Evolutionary conservation across 2,329 filamentous ascomycete genomes (phyloP), one percentile per base, ranked within the genome.

Genomic region (Cephalotrichum gorgonifer): DNA sequence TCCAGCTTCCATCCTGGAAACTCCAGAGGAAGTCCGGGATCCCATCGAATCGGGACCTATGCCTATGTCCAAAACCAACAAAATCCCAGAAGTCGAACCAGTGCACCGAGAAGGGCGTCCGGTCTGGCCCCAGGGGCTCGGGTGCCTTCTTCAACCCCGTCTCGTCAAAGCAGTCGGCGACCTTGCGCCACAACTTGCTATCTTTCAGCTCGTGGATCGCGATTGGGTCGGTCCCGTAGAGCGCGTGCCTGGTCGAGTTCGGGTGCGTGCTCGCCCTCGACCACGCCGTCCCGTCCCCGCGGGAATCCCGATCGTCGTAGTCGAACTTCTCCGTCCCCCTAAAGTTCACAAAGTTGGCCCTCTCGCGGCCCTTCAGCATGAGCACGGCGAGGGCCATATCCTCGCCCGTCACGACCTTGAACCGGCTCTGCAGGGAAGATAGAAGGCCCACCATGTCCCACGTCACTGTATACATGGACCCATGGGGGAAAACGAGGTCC

Each of bases 381-480:
- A 63, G 54, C n/a, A 56, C 54, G 1, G 58, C 56, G 12, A 60
- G 49, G 1, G 59, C 55, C 54, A 60, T 60, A 49, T 63, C 61
- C 48, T 63, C 61, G 17, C 60, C 59, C 8, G 58, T 57, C 14
- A 63, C 48, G 2, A 62, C 55, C 17, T 54, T 49, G 50, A 56
- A 55, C 42, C 51, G 48, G 25, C 51, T 47, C 49, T 64, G 62
- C 14, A 64, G 54, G 11, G 44, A 44, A 6, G 55, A 51, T 2
- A 64, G 49, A 17, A 60, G 48, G 47, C 60, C 53, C 6, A 63
- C 54, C 56, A 63, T 56, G 44, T 64, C 62, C 61, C 62, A 63
- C 4, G 61, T 62, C 4, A 58, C 49, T 17, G 62, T 63, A 54
- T 64, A 64, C 56, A 64, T 62, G 25, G 61, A 57, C 6, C 62